Base-by-base conservation (phyloP, 2,329 filamentous ascomycete genomes). In the Myriosclerotinia duriaeana region DNA sequence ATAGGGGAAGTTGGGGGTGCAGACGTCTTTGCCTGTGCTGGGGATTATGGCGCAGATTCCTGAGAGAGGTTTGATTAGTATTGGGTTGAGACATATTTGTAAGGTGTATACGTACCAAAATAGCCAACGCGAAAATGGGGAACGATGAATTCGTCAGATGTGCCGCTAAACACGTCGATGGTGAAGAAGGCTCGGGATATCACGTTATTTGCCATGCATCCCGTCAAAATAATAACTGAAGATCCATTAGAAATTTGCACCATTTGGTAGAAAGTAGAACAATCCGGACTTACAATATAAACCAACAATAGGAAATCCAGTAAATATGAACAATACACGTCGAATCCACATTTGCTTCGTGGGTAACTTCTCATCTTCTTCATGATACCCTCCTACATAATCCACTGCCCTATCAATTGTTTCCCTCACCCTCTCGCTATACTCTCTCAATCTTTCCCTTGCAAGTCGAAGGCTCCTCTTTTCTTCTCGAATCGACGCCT, bases 91-190 rank as follows among this genome's bases (percentile, higher is more conserved):
- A 38, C 8, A 12, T 11, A 30, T 26, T 3, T 22, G 9, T 61
- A 22, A 9, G 36, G 11, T 22, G 12, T 17, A 1, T 48, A 48
- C 58, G 20, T 61, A 54, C 61, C 61, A 42, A 64, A 64, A 17
- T 64, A 64, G 4, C 50, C 50, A 42, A 55, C 61, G 11, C 50
- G 61, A 11, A 64, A 53, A 55, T 64, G 38, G n/a, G 61, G 61
- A 15, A 52, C 26, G 40, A 52, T 64, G 7, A 53, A 64, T n/a
- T 64, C 34, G 48, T 64, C 20, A 6, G 52, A 53, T 40, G 46
- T 50, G 15, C 50, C 50, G 40, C 34, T 54, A n/a, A 64, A 55
- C 9, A 64, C 30, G 1, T 64, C 52, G 50, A 64, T 64, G 22
- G 50, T 54, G 3, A 30, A 55, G 38, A 64, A 64, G 20, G 44